Percentiles rank a stretch among this genome's conserved stretches.
Evolutionary conservation across 352 stramenopile species (phyloP).

Genomic region (Globisporangium recalcitrans): DNA sequence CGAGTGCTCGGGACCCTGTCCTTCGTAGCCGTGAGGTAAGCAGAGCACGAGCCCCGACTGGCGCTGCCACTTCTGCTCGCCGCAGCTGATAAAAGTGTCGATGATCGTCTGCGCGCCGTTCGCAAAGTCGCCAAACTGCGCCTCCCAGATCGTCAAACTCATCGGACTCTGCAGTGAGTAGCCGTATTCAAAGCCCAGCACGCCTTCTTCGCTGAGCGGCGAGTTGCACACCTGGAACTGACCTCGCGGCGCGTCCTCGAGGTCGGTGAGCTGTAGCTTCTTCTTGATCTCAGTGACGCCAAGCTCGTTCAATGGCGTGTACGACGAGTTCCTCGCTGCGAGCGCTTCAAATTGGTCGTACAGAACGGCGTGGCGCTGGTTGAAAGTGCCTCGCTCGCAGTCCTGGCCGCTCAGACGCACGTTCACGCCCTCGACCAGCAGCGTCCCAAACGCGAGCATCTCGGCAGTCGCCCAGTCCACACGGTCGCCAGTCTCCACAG

Average conservation of each 20-base stretch:
- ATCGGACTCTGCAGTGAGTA: slow-evolving; percentile 79
- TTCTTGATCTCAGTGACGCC: slow-evolving; percentile 37
- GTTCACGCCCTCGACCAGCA: slow-evolving; percentile 81
- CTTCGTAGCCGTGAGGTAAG: slow-evolving; percentile 84
- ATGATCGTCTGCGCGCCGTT: slow-evolving; percentile 88
- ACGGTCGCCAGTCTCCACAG: slow-evolving; percentile 71
- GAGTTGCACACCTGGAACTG: slow-evolving; percentile 81
- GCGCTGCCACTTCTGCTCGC: slow-evolving; percentile 86
- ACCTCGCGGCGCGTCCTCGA: slow-evolving; percentile 38
- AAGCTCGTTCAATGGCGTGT: slow-evolving; percentile 93
- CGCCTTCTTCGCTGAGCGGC: slow-evolving; percentile 74
- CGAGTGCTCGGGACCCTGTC: slow-evolving; percentile 81
- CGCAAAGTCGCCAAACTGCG: slow-evolving; percentile 87
- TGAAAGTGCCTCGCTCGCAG: slow-evolving; percentile 87
- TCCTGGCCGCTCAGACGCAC: slow-evolving; percentile 88
- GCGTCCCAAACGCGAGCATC: slow-evolving; percentile 77
- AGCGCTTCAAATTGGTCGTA: slow-evolving; percentile 84
- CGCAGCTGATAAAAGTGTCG: slow-evolving; percentile 79
- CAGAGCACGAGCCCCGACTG: slow-evolving; percentile 85
- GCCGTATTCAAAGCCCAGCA: slow-evolving; percentile 85
- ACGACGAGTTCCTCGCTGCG: slow-evolving; percentile 80
- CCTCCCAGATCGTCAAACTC: slow-evolving; percentile 89
- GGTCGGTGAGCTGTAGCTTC: slow-evolving; percentile 29
- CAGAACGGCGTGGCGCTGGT: slow-evolving; percentile 85
- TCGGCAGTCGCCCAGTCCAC: slow-evolving; percentile 89